Base-by-base conservation (phyloP, 169 alveolate genomes). In the Eimeria tenella region DNA sequence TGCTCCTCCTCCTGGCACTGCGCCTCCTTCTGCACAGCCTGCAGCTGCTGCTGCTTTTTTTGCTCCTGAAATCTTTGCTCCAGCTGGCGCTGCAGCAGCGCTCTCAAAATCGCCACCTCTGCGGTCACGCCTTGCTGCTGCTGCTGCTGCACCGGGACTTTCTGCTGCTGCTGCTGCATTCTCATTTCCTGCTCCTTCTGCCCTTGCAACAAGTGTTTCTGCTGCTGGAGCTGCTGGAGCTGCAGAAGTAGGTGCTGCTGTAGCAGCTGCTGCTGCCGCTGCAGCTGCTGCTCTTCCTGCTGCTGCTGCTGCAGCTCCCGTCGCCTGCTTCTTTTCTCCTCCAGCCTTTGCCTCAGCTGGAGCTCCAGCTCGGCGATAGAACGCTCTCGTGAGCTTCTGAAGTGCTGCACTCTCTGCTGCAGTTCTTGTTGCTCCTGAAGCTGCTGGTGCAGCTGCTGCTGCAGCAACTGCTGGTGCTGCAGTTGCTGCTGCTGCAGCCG, bases 241-340 rank as follows among this genome's bases (percentile, higher is more conserved):
- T 15, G 87, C 42, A 21, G 17, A 7, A 17, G 87, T 7, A 31
- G 65, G 42, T 77, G 87, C 87, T 77, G 42, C 65, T 42, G 68
- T 19, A 31, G 87, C 65, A 21, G 87, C 65, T 42, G 87, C 87
- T 77, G 87, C 25, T 31, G 87, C 65, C 49, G 87, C 87, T 77
- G 87, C 63, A 50, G 87, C 65, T 77, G 87, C 68, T 77, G 87
- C 21, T 17, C 68, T 23, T 17, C 50, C 65, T 42, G 87, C 87
- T 77, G 87, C 25, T 31, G 87, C 65, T 49, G 87, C 87, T 77
- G 87, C 63, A 31, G 25, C 87, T 49, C n/a, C 65, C 52, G 87
- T 77, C 52, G 79, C 79, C 9, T 1, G 68, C 68, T 58, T 13
- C 19, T 58, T 17, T 50, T 71, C 1, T 31, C 82, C 13, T 71